A percentile compares a stretch with the other conserved stretches of the same genome.
These are phyloP conservation scores for Penicillium coprophilum DNA, from an alignment of 495 filamentous ascomycete genomes.

Conservation along the genomic window DNA sequence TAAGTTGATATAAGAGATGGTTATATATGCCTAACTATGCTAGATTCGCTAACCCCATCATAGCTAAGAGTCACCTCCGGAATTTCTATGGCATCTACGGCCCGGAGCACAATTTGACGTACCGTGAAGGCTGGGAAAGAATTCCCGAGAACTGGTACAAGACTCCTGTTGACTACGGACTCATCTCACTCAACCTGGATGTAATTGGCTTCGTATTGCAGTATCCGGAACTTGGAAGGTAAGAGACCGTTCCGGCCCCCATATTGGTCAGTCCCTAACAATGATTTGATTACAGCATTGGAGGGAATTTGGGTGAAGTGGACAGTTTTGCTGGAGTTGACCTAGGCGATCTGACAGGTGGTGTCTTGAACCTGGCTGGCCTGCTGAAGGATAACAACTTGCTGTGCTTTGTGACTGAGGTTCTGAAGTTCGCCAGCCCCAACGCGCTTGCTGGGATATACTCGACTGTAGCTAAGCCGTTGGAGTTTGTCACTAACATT, in stretches of 20 bases:
- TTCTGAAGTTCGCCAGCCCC: constrained; percentile 42
- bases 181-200: constrained; percentile 41
- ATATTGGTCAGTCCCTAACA: not conserved
- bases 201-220: constrained; percentile 37
- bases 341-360: constrained; percentile 48
- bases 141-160: constrained; percentile 65
- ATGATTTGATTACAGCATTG: constrained; percentile 35
- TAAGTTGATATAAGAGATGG: constrained; percentile 17
- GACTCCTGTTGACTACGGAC: constrained; percentile 40
- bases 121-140: constrained; percentile 48
- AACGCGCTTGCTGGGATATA: constrained; percentile 41
- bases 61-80: constrained; percentile 42
- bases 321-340: constrained; percentile 58
- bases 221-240: constrained; percentile 42
- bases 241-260: constrained; percentile 15
- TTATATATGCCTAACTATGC: not conserved
- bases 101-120: constrained; percentile 38
- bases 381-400: constrained; percentile 49
- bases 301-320: constrained; percentile 56
- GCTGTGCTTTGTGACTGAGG: constrained; percentile 47
- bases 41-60: constrained; percentile 13
- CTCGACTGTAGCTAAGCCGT: constrained; percentile 32
- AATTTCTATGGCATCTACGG: constrained; percentile 50
- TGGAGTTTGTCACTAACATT: constrained; percentile 31
- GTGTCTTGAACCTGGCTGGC: constrained; percentile 43